A percentile compares a stretch with the other conserved stretches of the same genome.
These are phyloP conservation scores for Dactylellina drechsleri DNA, from an alignment of 2,329 filamentous ascomycete genomes.

Conservation along the genomic window DNA sequence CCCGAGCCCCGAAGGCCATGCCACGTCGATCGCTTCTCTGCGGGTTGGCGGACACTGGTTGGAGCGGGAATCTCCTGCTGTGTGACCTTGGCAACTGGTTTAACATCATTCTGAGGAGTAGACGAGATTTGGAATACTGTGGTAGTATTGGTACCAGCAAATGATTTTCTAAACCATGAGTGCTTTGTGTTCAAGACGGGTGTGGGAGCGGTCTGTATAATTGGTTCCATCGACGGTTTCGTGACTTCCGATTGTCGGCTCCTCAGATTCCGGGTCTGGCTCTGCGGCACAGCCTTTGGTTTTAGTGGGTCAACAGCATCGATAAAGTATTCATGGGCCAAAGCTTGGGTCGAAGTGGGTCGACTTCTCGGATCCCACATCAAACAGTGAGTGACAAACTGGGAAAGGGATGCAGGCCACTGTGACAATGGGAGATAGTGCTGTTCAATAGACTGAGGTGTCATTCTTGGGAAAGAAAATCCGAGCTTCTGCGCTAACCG, in stretches of 20 bases:
- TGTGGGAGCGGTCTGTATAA: slow-evolving; percentile 66
- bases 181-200: slow-evolving; percentile 75
- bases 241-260: slow-evolving; percentile 79
- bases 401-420: slow-evolving; percentile 86
- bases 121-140: slow-evolving; percentile 57
- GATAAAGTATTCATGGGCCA: slow-evolving; percentile 92
- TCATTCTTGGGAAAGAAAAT: slow-evolving; percentile 91
- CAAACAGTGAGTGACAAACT: slow-evolving; percentile 97
- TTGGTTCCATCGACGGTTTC: slow-evolving; percentile 72
- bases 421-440: slow-evolving; percentile 77
- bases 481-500: slow-evolving; percentile 93
- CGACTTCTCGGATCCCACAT: slow-evolving; percentile 97
- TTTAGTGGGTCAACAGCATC: slow-evolving; percentile 92
- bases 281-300: slow-evolving; percentile 78
- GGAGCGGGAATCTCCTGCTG: slow-evolving; percentile 62
- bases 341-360: slow-evolving; percentile 91
- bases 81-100: slow-evolving; percentile 41
- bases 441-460: slow-evolving; percentile 51
- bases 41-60: slow-evolving; percentile 66
- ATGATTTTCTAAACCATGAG: slow-evolving; percentile 95
- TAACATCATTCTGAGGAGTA: slow-evolving; percentile 47
- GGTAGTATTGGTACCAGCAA: slow-evolving; percentile 71
- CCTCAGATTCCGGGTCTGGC: slow-evolving; percentile 80
- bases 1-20: slow-evolving; percentile 63
- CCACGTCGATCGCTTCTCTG: slow-evolving; percentile 90